These are phyloP conservation scores for Leptosphaerulina australis DNA, from an alignment of 2,329 filamentous ascomycete genomes.

Conservation along the genomic window DNA sequence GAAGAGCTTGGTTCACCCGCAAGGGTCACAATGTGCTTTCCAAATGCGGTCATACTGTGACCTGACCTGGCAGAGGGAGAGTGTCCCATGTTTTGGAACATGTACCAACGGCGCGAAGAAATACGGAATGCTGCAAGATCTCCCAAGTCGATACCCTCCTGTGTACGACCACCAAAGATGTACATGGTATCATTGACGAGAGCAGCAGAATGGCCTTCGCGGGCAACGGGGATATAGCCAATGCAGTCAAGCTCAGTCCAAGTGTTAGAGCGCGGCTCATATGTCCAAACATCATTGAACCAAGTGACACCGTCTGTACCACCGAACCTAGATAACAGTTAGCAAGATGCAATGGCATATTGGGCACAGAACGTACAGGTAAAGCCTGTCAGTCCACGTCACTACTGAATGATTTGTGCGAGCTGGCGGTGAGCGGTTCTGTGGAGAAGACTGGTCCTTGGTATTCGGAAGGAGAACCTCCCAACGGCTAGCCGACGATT, in stretches of 20 bases:
- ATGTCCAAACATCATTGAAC: constrained; percentile 99
- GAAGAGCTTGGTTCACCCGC: constrained; percentile 94
- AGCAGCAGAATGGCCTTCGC: constrained; percentile 92
- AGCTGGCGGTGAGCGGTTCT: constrained; percentile 67
- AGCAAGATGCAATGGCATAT: constrained; percentile 5
- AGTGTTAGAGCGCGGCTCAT: constrained; percentile 79
- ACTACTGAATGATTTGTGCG: constrained; percentile 94
- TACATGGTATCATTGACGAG: constrained; percentile 99
- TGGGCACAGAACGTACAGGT: constrained; percentile 68
- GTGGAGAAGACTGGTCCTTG: constrained; percentile 58
- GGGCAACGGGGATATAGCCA: constrained; percentile 90
- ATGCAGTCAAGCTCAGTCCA: constrained; percentile 95
- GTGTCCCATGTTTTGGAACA: constrained; percentile 99
- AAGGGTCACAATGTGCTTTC: constrained; percentile 89
- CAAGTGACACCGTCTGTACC: constrained; percentile 94
- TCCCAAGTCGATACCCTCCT: constrained; percentile 89
- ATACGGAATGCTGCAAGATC: constrained; percentile 88
- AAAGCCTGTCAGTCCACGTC: constrained; percentile 91
- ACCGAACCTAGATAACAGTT: constrained; percentile 71
- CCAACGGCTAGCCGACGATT: constrained; percentile 90
- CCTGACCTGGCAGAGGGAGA: constrained; percentile 92
- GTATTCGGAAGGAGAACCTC: constrained; percentile 84
- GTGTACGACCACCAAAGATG: constrained; percentile 93
- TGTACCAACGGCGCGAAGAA: constrained; percentile 91
- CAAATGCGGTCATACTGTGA: constrained; percentile 95